Percentiles rank a stretch among this genome's conserved stretches.
Evolutionary conservation across 768 basidiomycete genomes (phyloP).

Genomic region (Polyporus arcularius): DNA sequence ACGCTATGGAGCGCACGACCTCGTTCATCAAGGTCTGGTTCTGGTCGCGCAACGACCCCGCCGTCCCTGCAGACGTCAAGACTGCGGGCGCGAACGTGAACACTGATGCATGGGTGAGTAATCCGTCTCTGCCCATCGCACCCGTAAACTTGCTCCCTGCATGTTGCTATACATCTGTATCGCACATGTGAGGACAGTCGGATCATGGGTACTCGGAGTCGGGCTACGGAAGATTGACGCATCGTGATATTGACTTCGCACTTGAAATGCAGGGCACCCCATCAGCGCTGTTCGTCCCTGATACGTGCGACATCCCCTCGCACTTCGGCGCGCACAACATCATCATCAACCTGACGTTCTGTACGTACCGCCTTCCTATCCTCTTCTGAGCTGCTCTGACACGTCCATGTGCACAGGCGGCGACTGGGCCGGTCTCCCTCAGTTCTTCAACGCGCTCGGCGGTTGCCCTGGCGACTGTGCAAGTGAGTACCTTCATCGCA

Average conservation of each 20-base stretch:
- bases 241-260: not conserved
- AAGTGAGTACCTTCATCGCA: slow-evolving; percentile 38
- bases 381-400: not conserved
- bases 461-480: slow-evolving; percentile 57
- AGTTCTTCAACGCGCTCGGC: slow-evolving; percentile 40
- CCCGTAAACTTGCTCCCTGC: not conserved
- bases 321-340: slow-evolving; percentile 62
- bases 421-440: slow-evolving; percentile 52
- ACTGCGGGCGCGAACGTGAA: slow-evolving; percentile 43
- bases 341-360: slow-evolving; percentile 70
- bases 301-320: slow-evolving; percentile 54
- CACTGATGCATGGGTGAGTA: slow-evolving; percentile 53
- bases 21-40: slow-evolving; percentile 69
- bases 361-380: slow-evolving; percentile 38
- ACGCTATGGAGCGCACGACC: slow-evolving; percentile 59
- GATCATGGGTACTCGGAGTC: not conserved
- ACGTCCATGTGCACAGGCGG: slow-evolving; percentile 43
- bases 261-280: slow-evolving; percentile 50
- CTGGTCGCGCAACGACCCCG: slow-evolving; percentile 53
- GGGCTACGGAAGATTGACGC: too few relatives aligned
- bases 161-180: too few relatives aligned
- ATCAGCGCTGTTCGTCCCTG: slow-evolving; percentile 60
- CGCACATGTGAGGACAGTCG: too few relatives aligned
- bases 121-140: slow-evolving; percentile 1
- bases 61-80: slow-evolving; percentile 48